phyloP scores from a whole-genome alignment of 106 monocot species.

The Agapanthus africanus region DNA sequence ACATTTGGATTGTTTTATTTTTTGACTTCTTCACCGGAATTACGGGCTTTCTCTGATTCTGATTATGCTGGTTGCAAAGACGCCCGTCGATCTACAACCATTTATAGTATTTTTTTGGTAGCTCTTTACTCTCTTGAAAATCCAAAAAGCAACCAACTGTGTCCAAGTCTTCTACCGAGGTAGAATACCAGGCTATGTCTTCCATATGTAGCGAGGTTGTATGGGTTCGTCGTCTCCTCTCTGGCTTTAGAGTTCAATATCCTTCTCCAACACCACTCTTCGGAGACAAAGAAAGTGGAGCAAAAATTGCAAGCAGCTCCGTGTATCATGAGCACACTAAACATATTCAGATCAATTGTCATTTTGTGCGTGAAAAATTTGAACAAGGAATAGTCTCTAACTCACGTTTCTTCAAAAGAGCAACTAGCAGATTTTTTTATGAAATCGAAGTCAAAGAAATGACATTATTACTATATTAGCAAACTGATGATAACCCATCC shows the following conservation, averaged over 20 bases:
- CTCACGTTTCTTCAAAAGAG: too few relatives aligned
- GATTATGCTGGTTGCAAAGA: conserved; percentile 6
- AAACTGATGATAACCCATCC: too few relatives aligned
- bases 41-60: too few relatives aligned
- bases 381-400: too few relatives aligned
- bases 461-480: too few relatives aligned
- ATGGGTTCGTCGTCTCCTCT: not conserved
- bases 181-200: not conserved
- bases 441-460: too few relatives aligned
- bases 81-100: not conserved
- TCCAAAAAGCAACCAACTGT: too few relatives aligned
- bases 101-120: too few relatives aligned
- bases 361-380: not conserved
- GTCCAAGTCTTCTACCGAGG: too few relatives aligned
- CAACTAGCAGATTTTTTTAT: too few relatives aligned
- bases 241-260: not conserved
- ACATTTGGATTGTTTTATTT: too few relatives aligned
- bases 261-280: not conserved
- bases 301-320: not conserved
- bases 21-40: not conserved
- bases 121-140: too few relatives aligned
- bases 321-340: conserved; percentile 3
- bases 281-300: not conserved
- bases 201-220: not conserved
- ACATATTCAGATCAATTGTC: conserved; percentile 11